These are phyloP conservation scores for Puccinia polysora DNA, from an alignment of 1,284 basidiomycete genomes.

Conservation along the genomic window DNA sequence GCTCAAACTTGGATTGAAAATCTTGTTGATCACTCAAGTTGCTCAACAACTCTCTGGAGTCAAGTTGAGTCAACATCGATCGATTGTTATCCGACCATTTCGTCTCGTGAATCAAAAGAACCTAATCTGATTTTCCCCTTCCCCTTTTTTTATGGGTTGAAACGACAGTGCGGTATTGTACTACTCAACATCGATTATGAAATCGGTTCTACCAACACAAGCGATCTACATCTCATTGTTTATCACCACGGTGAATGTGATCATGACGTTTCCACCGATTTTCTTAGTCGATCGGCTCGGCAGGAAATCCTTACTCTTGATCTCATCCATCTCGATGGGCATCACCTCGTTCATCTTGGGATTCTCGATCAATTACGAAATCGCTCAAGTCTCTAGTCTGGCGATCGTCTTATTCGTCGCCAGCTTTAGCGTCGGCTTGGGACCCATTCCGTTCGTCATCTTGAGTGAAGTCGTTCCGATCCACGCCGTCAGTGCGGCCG, in stretches of 20 bases:
- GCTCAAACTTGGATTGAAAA: slow-evolving; percentile 14
- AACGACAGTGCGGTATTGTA: slow-evolving; percentile 64
- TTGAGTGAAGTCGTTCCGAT: slow-evolving; percentile 83
- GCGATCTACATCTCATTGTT: slow-evolving; percentile 73
- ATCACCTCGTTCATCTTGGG: slow-evolving; percentile 67
- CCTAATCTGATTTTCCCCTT: not conserved
- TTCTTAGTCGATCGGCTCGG: slow-evolving; percentile 67
- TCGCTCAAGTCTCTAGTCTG: slow-evolving; percentile 64
- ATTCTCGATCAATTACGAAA: slow-evolving; percentile 64
- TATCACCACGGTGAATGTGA: slow-evolving; percentile 64
- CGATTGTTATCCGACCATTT: not conserved
- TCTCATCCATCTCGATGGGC: slow-evolving; percentile 60
- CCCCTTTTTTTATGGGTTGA: not conserved
- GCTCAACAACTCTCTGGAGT: slow-evolving; percentile 43
- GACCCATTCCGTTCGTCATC: slow-evolving; percentile 85
- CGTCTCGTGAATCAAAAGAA: not conserved
- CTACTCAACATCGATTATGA: slow-evolving; percentile 80
- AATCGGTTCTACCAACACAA: slow-evolving; percentile 67
- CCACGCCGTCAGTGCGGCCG: slow-evolving; percentile 56
- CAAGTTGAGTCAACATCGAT: slow-evolving; percentile 21
- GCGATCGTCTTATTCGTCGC: slow-evolving; percentile 78
- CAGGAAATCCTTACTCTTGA: slow-evolving; percentile 54
- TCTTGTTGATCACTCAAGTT: slow-evolving; percentile 32
- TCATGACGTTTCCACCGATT: slow-evolving; percentile 75
- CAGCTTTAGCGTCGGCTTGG: slow-evolving; percentile 84